Conservation (phyloP, 257 asterid genomes). For the Mentha longifolia region DNA sequence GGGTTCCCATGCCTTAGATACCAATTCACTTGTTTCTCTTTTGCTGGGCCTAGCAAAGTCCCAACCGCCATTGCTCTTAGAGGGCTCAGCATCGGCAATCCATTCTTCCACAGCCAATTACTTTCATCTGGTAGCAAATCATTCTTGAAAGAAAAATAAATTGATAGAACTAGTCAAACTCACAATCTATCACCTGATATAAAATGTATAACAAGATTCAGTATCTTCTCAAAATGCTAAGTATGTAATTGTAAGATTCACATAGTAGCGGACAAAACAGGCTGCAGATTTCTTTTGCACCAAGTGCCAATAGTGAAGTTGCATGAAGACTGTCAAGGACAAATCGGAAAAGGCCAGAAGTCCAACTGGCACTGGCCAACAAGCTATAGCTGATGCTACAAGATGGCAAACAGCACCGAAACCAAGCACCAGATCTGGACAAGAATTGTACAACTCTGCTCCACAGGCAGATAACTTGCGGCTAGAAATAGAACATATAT, state of each 20-base stretch:
- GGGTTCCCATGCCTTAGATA: constrained; percentile 68
- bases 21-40: constrained; percentile 83
- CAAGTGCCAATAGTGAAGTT: constrained; percentile 79
- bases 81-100: constrained; percentile 72
- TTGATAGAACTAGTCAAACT: constrained; percentile 38
- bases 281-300: constrained; percentile 97
- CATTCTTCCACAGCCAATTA: constrained; percentile 86
- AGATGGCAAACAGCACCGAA: constrained; percentile 92
- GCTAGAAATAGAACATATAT: constrained; percentile 56
- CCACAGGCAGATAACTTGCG: constrained; percentile 90
- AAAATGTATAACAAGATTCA: constrained; percentile 2
- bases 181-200: constrained; percentile 24
- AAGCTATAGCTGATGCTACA: constrained; percentile 86
- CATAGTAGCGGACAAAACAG: constrained; percentile 83
- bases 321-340: constrained; percentile 56
- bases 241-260: constrained; percentile 28
- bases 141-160: constrained; percentile 59
- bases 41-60: constrained; percentile 72
- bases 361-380: constrained; percentile 98
- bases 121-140: constrained; percentile 85
- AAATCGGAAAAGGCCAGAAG: constrained; percentile 84
- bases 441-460: constrained; percentile 67
- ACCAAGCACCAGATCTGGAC: constrained; percentile 78
- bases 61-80: constrained; percentile 71
- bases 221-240: constrained; percentile 13